Base-by-base conservation (phyloP, 2,329 filamentous ascomycete species). In the Colletotrichum trifolii region DNA sequence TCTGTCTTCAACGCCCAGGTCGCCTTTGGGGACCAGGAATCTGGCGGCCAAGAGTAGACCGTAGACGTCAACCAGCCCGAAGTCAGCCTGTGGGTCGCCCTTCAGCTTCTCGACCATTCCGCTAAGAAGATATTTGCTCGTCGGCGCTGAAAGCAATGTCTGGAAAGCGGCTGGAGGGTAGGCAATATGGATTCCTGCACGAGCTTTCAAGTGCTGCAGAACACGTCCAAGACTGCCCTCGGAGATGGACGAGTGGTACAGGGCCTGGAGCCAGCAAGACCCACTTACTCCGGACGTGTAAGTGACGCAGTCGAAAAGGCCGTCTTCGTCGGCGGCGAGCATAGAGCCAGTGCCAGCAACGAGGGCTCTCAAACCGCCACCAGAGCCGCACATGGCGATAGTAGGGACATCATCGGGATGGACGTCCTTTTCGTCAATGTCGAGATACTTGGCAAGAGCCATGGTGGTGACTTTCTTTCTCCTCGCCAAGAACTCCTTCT, bases 271-370 rank as follows among this genome's bases (percentile, higher is more conserved):
- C 96, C 96, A 99, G 76, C 96, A 98, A 68, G 92, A 96, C 0
- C 96, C 96, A 74, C 94, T 97, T 53, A 99, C 96, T 1, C 96
- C 96, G 6, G 95, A 93, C 0, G 94, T 97, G 73, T 99, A 99
- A 2, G 94, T 98, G 10, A 93, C 86, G 74, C 96, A 98, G 77
- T 97, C 94, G 75, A 97, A 96, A 0, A 99, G 82, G 0, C 96
- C 96, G 62, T 92, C 91, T 74, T 97, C 91, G 65, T 93, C 88
- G 0, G 93, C 86, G 3, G 94, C 94, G 9, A 96, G 82, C 67
- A 96, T 90, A 0, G 94, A 97, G 0, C 95, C 94, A 0, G 94
- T 90, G 4, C 95, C 94, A 2, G 96, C 94, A 15, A 98, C 93
- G 42, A 99, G 85, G 1, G 96, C 96, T 54, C 96, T 86, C 50